Evolutionary conservation across 257 asterid species (phyloP).

Genomic region (Ajuga chamaepitys): DNA sequence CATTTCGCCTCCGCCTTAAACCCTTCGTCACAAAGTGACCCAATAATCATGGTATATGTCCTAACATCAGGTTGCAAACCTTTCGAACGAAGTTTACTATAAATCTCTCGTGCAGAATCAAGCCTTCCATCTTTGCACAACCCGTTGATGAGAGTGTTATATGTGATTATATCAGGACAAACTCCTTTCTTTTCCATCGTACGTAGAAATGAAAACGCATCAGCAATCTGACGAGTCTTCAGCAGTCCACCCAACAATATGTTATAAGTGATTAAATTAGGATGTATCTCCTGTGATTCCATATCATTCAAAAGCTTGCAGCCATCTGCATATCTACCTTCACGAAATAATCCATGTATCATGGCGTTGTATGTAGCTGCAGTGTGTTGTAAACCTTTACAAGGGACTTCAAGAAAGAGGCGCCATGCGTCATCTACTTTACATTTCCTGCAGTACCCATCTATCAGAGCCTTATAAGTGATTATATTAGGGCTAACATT

Average conservation of each 20-base stretch:
- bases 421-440: neutral
- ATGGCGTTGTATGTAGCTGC: neutral
- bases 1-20: neutral
- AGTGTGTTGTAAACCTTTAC: neutral
- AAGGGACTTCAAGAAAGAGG: neutral
- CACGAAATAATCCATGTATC: conserved; percentile 1
- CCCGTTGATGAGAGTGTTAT: neutral
- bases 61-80: neutral
- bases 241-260: conserved; percentile 4
- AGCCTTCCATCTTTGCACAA: conserved; percentile 1
- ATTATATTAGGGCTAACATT: neutral
- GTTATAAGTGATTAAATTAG: neutral
- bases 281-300: neutral
- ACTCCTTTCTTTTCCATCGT: conserved; percentile 7
- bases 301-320: conserved; percentile 5
- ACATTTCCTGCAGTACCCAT: neutral
- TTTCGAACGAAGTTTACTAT: neutral
- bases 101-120: neutral
- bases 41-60: neutral
- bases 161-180: neutral
- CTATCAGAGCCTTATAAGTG: neutral
- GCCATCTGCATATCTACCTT: neutral
- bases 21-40: neutral
- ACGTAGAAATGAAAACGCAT: neutral
- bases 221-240: neutral